Conservation (phyloP, 1,284 basidiomycete species). For the Melampsora abietis-canadensis region DNA sequence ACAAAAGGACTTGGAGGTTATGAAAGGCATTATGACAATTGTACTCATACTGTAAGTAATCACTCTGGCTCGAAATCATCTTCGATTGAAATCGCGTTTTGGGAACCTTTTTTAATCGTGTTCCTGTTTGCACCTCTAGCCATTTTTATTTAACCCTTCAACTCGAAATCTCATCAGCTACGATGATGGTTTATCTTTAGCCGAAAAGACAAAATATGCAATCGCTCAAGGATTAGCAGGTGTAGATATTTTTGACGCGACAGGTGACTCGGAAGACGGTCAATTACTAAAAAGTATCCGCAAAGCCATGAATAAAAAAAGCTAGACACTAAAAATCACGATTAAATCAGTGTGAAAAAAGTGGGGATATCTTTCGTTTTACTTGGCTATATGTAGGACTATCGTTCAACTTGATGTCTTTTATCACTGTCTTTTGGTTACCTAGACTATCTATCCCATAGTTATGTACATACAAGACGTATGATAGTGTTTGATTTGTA, state of each 20-base stretch:
- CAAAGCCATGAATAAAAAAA: neutral
- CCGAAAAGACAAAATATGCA: constrained; percentile 27
- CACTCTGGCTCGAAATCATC: neutral
- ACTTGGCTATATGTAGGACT: too few relatives aligned
- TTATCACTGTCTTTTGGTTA: too few relatives aligned
- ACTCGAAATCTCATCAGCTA: constrained; percentile 31
- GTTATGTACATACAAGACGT: too few relatives aligned
- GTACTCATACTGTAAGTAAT: constrained; percentile 32
- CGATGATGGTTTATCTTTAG: constrained; percentile 27
- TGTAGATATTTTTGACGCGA: constrained; percentile 36
- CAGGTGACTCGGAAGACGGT: constrained; percentile 21
- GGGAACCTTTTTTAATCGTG: too few relatives aligned
- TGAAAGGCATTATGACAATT: constrained; percentile 22
- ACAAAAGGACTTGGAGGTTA: constrained; percentile 27
- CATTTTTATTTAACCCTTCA: constrained; percentile 40
- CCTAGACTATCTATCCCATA: too few relatives aligned
- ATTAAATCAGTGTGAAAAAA: too few relatives aligned
- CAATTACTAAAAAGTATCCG: constrained; percentile 16
- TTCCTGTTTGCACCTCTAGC: constrained; percentile 15
- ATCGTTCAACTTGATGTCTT: too few relatives aligned
- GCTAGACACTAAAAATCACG: neutral
- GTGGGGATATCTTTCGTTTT: too few relatives aligned
- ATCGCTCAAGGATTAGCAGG: constrained; percentile 19
- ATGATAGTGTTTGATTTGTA: too few relatives aligned
- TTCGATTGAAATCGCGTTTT: neutral